These are phyloP conservation scores for Trichophyton schoenleinii DNA, from an alignment of 2,329 filamentous ascomycete genomes.

Conservation along the genomic window DNA sequence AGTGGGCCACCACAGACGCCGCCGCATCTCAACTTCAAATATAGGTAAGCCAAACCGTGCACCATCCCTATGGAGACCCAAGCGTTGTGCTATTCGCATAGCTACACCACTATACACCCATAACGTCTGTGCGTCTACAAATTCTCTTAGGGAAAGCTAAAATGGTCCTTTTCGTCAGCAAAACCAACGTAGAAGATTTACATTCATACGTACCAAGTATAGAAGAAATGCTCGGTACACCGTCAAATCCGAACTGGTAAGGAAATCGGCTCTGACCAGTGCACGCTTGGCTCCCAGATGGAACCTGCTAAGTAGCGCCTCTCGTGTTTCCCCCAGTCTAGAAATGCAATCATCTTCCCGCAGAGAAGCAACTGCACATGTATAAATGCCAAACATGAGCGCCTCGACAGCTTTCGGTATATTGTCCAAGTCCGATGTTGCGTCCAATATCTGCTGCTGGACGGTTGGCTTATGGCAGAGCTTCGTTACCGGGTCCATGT, in stretches of 20 bases:
- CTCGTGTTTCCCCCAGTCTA: slow-evolving; percentile 19
- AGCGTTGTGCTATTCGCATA: slow-evolving; percentile 31
- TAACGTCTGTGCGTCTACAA: slow-evolving; percentile 7
- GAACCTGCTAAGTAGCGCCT: slow-evolving; percentile 38
- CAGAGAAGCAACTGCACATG: slow-evolving; percentile 41
- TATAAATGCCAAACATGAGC: slow-evolving; percentile 47
- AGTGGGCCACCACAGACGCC: slow-evolving; percentile 28
- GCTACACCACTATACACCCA: slow-evolving; percentile 16
- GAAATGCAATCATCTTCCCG: slow-evolving; percentile 23
- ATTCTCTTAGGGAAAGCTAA: slow-evolving; percentile 30
- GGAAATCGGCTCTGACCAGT: slow-evolving; percentile 35
- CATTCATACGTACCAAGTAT: slow-evolving; percentile 35
- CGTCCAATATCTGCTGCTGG: slow-evolving; percentile 35
- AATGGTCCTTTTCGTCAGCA: neutral
- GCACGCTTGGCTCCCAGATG: slow-evolving; percentile 47
- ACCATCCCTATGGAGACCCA: slow-evolving; percentile 47
- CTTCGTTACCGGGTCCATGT: slow-evolving; percentile 44
- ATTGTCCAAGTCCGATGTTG: slow-evolving; percentile 35
- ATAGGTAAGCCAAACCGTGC: slow-evolving; percentile 30
- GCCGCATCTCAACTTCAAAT: slow-evolving; percentile 33
- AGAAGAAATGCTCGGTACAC: slow-evolving; percentile 43
- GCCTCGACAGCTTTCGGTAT: slow-evolving; percentile 43
- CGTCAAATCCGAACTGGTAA: slow-evolving; percentile 32
- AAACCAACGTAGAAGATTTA: neutral
- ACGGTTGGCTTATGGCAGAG: slow-evolving; percentile 42